These are phyloP conservation scores for Fragilariopsis cylindrus DNA, from an alignment of 108 stramenopile genomes.

Conservation along the genomic window DNA sequence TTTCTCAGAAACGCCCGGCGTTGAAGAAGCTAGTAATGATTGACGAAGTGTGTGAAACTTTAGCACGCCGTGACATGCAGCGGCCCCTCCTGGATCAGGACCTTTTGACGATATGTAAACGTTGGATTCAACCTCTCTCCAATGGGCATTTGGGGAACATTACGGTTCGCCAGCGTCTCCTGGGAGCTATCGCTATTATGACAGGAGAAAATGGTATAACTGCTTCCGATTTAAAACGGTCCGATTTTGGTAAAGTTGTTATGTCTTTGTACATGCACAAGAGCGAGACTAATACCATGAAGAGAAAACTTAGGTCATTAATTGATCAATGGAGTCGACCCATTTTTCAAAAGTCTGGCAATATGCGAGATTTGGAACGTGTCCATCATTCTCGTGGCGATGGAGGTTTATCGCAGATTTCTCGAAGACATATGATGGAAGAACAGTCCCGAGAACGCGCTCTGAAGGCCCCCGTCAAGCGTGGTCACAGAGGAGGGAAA, in stretches of 20 bases:
- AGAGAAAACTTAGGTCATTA: conserved; percentile 55
- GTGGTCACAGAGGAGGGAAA: conserved; percentile 28
- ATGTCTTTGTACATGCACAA: conserved; percentile 87
- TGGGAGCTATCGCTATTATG: conserved; percentile 66
- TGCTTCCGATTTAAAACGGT: conserved; percentile 69
- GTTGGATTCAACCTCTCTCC: conserved; percentile 89
- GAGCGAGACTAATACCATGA: conserved; percentile 82
- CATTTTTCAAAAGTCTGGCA: conserved; percentile 91
- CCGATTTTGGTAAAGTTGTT: conserved; percentile 81
- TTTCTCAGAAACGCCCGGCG: conserved; percentile 60
- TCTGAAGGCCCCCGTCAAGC: conserved; percentile 8
- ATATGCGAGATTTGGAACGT: conserved; percentile 80
- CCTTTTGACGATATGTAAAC: conserved; percentile 56
- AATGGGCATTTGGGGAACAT: conserved; percentile 82
- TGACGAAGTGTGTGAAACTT: conserved; percentile 59
- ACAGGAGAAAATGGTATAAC: conserved; percentile 79
- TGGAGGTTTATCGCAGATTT: conserved; percentile 52
- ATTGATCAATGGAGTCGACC: conserved; percentile 93
- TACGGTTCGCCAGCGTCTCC: conserved; percentile 72
- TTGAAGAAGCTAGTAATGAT: conserved; percentile 76
- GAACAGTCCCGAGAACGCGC: conserved; percentile 15
- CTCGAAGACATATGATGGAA: conserved; percentile 38
- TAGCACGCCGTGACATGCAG: conserved; percentile 68
- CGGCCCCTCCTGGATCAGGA: conserved; percentile 79
- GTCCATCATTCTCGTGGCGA: conserved; percentile 59